Percentiles rank a stretch among this genome's conserved stretches.
phyloP scores from a whole-genome alignment of 805 yeast species.

The Lipomyces chichibuensis region DNA sequence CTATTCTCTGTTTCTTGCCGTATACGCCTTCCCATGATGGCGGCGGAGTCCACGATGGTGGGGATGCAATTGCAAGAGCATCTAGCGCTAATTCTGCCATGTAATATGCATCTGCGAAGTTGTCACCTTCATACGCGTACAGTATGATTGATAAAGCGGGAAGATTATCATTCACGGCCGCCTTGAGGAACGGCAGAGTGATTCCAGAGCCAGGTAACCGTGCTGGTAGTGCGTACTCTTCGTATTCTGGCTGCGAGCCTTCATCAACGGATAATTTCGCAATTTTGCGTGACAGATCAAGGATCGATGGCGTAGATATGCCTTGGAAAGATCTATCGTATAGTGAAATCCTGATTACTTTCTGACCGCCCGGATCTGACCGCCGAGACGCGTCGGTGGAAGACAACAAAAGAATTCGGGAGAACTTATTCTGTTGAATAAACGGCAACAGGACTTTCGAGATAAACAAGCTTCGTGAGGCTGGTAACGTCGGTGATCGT shows the following conservation, averaged over 20 bases:
- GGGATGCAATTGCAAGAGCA: slow-evolving; percentile 38
- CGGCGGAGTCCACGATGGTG: slow-evolving; percentile 55
- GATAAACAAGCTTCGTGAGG: slow-evolving; percentile 56
- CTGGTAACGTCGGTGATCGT: slow-evolving; percentile 81
- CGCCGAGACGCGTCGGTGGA: slow-evolving; percentile 61
- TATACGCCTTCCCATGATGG: slow-evolving; percentile 84
- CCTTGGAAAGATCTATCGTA: neutral
- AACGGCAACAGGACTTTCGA: slow-evolving; percentile 56
- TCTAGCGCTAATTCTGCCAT: slow-evolving; percentile 50
- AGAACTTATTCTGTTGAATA: slow-evolving; percentile 48
- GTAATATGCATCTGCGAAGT: slow-evolving; percentile 66
- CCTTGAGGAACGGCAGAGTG: slow-evolving; percentile 38
- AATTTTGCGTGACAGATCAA: slow-evolving; percentile 11
- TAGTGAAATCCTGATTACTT: slow-evolving; percentile 4
- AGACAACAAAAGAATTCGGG: slow-evolving; percentile 60
- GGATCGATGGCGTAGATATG: slow-evolving; percentile 2
- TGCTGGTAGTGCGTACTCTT: slow-evolving; percentile 19
- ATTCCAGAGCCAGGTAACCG: slow-evolving; percentile 45
- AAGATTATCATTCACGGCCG: slow-evolving; percentile 7
- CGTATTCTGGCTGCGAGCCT: neutral
- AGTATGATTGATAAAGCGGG: slow-evolving; percentile 52
- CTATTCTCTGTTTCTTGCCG: slow-evolving; percentile 69
- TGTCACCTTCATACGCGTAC: slow-evolving; percentile 89
- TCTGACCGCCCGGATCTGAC: slow-evolving; percentile 27
- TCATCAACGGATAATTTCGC: slow-evolving; percentile 16